phyloP scores from a whole-genome alignment of 495 filamentous ascomycete species.

The Hypoxylon fragiforme region DNA sequence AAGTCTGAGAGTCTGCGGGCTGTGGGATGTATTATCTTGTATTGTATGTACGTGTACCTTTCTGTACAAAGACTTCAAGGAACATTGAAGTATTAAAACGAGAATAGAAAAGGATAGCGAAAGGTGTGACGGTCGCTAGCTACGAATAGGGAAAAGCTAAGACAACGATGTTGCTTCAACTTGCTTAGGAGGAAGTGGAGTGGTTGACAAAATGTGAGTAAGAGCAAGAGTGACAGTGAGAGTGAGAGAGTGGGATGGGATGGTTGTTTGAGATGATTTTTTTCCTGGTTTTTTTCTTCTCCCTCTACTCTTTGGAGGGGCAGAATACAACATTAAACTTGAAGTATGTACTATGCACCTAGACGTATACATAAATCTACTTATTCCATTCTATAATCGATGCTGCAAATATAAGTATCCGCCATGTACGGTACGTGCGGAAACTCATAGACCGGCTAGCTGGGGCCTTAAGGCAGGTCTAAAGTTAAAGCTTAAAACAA shows the following conservation, averaged over 20 bases:
- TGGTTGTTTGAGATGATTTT: slow-evolving; percentile 18
- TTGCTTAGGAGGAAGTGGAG: slow-evolving; percentile 24
- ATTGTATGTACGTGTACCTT: slow-evolving; percentile 21
- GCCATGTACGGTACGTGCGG: slow-evolving; percentile 7
- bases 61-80: slow-evolving; percentile 9
- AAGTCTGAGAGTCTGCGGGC: neutral
- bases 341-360: neutral
- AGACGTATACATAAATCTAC: slow-evolving; percentile 7
- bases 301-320: slow-evolving; percentile 20
- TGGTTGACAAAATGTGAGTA: neutral
- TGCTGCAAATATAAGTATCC: slow-evolving; percentile 1
- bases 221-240: too few species aligned
- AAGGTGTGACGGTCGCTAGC: slow-evolving; percentile 21
- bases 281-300: slow-evolving; percentile 15
- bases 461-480: slow-evolving; percentile 25
- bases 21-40: neutral
- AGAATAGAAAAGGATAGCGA: slow-evolving; percentile 5
- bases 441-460: slow-evolving; percentile 26
- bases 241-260: slow-evolving; percentile 31
- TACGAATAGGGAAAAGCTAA: slow-evolving; percentile 18
- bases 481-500: slow-evolving; percentile 32
- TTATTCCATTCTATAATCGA: neutral
- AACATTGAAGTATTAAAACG: slow-evolving; percentile 4
- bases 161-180: slow-evolving; percentile 31
- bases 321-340: slow-evolving; percentile 4